A percentile compares a stretch with the other conserved stretches of the same genome.
Evolutionary conservation across 495 filamentous ascomycete genomes (phyloP).

Genomic region (Talaromyces trachyspermus): DNA sequence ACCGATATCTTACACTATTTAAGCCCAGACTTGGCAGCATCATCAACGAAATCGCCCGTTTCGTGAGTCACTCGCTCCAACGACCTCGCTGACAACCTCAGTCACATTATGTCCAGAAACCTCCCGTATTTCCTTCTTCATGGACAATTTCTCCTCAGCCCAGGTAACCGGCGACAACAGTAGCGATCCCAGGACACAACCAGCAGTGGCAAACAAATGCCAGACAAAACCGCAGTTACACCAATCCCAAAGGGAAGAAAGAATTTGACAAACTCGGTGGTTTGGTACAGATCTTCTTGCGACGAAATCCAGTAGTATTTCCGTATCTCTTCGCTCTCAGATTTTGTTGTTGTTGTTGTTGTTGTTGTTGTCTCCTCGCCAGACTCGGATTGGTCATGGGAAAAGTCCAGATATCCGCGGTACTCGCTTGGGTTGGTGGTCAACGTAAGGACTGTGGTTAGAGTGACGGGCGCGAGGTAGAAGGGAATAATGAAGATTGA

Average conservation of each 20-base stretch:
- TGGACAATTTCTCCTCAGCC: constrained; percentile 33
- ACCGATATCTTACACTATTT: too few relatives aligned
- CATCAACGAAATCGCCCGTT: background rate
- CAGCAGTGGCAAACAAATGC: constrained; percentile 54
- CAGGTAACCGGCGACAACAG: constrained; percentile 46
- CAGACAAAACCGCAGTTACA: constrained; percentile 41
- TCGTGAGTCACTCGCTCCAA: background rate
- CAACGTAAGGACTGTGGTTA: constrained; percentile 68
- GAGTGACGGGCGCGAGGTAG: constrained; percentile 55
- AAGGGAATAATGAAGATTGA: constrained; percentile 71
- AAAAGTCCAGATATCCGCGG: constrained; percentile 10
- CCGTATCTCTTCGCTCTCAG: too few relatives aligned
- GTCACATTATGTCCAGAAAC: constrained; percentile 2
- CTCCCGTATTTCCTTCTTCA: constrained; percentile 5
- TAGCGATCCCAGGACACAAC: constrained; percentile 53
- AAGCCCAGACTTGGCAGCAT: background rate
- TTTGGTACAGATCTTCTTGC: constrained; percentile 81
- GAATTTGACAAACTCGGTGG: constrained; percentile 71
- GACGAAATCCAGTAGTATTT: constrained; percentile 67
- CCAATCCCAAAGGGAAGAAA: constrained; percentile 30
- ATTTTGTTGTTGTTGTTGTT: constrained; percentile 6
- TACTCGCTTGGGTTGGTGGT: constrained; percentile 23
- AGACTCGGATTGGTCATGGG: background rate
- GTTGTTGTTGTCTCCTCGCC: constrained; percentile 9
- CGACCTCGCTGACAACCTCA: background rate